Base-by-base conservation (phyloP, 1,284 basidiomycete genomes). In the Irpex sp. region DNA sequence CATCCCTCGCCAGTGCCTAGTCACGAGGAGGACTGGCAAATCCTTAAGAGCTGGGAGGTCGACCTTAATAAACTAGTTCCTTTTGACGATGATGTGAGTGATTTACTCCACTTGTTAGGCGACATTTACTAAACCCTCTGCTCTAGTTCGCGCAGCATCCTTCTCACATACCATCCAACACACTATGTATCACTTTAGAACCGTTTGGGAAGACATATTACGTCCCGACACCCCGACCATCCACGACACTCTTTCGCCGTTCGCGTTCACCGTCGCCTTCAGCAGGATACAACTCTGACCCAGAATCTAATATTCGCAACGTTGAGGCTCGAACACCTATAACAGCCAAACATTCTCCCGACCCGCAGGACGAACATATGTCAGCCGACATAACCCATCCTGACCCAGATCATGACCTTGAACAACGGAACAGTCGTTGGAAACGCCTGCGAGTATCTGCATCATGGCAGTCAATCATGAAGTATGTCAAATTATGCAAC, bases 21-120 rank as follows among this genome's bases (percentile, higher is more conserved):
- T 4, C 62, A 65, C 4, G 63, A 58, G 1, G 56, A 67, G 21
- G 73, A 81, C 36, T 94, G 92, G 92, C 84, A 79, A 55, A 71
- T 89, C 1, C 72, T 94, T 64, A 81, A 88, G 64, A 79, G 85
- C 67, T 93, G 92, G 89, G 79, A 85, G 59, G 75, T 94, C 56
- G 79, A 85, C 66, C 74, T 94, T 57, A 74, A 76, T 36, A 79
- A 86, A n/a, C 72, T 94, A 65, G 73, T 85, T 44, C 85, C 84
- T 44, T 69, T 93, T 5, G 79, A 87, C 44, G 79, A 84, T 40
- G 83, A 90, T 72, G 91, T 92, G 71, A 69, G 85, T 75, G 51
- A 44, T 65, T 37, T 40, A 48, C 65, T 64, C 57, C 64, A 37
- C 40, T 26, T 59, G 59, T 59, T 59, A 8, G 62, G 60, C 57